Evolutionary conservation across 768 basidiomycete species (phyloP), one percentile per base, ranked within the genome.

Genomic region (Plicaturopsis crispa): DNA sequence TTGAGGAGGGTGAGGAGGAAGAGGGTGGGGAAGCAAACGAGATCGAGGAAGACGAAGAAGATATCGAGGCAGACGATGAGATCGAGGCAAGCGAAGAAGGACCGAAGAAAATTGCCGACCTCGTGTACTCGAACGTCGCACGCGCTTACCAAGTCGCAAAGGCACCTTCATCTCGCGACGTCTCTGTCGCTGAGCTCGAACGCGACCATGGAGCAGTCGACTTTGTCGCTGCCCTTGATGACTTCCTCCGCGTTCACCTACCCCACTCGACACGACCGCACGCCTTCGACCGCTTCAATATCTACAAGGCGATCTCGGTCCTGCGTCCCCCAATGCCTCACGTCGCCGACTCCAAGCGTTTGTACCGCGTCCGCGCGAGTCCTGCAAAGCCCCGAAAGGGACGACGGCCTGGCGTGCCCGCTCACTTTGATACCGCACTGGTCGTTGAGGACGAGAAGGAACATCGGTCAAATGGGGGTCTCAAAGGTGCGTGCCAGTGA

Each of bases 371-470:
- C 43, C 4, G 36, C 37, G 26, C 26, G 8, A 8, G 26, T 8
- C 26, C 26, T 8, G 8, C 14, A 8, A 14, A 8, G 26, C 10
- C 26, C 14, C 10, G 8, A 14, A 8, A 14, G 14, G 26, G 26
- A 8, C 14, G 8, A 8, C 10, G 8, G 8, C 26, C 26, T 28
- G 26, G 8, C 14, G 26, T 28, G 8, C 10, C 26, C 26, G 41
- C 44, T 1, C 37, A 41, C 14, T 48, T 48, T 24, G 42, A 46
- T 24, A 43, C 45, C 1, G 42, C 40, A 0, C 36, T 49, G 3
- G n/a, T 43, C 10, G 16, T 45, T 7, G 42, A 46, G 19, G 34
- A 8, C 14, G 26, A 8, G 14, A 14, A 28, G 14, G 26, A 28
- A 14, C 10, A 28, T 28, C 10, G 26, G 10, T 8, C 14, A 28